A percentile compares a stretch with the other conserved stretches of the same genome.
These are phyloP conservation scores for Albizia julibrissin DNA, from an alignment of 306 rosid species.

Conservation along the genomic window DNA sequence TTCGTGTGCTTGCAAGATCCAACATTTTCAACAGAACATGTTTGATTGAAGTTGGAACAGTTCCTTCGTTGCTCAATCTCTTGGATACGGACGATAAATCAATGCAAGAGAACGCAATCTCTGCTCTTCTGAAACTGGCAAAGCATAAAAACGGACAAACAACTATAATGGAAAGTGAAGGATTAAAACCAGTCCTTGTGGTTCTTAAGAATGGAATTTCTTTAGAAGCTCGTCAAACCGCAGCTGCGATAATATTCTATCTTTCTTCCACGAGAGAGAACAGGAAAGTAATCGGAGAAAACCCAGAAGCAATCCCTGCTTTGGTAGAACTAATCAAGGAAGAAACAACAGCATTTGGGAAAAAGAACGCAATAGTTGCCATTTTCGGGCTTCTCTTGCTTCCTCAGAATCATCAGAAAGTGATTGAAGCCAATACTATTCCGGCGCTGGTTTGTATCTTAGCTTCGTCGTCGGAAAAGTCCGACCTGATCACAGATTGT, in stretches of 20 bases:
- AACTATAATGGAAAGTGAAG: slow-evolving; percentile 48
- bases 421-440: slow-evolving; percentile 53
- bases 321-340: slow-evolving; percentile 57
- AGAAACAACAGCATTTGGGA: slow-evolving; percentile 66
- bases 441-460: slow-evolving; percentile 50
- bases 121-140: slow-evolving; percentile 75
- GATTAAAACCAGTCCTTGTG: slow-evolving; percentile 43
- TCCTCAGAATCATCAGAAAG: slow-evolving; percentile 53
- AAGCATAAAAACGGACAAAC: slow-evolving; percentile 58
- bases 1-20: slow-evolving; percentile 66
- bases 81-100: slow-evolving; percentile 31
- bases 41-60: slow-evolving; percentile 58
- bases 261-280: slow-evolving; percentile 59
- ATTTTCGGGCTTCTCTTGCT: slow-evolving; percentile 62
- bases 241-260: slow-evolving; percentile 73
- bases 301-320: slow-evolving; percentile 47
- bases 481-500: slow-evolving; percentile 52
- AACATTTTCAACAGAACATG: slow-evolving; percentile 69
- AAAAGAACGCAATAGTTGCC: slow-evolving; percentile 75
- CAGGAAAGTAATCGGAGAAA: slow-evolving; percentile 62
- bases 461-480: slow-evolving; percentile 44
- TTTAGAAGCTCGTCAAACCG: slow-evolving; percentile 58
- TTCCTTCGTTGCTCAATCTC: slow-evolving; percentile 58
- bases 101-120: slow-evolving; percentile 58
- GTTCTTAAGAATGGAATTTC: slow-evolving; percentile 56